Percentiles rank a stretch among this genome's conserved stretches.
phyloP scores from a whole-genome alignment of 768 basidiomycete species.

The Naganishia friedmannii region DNA sequence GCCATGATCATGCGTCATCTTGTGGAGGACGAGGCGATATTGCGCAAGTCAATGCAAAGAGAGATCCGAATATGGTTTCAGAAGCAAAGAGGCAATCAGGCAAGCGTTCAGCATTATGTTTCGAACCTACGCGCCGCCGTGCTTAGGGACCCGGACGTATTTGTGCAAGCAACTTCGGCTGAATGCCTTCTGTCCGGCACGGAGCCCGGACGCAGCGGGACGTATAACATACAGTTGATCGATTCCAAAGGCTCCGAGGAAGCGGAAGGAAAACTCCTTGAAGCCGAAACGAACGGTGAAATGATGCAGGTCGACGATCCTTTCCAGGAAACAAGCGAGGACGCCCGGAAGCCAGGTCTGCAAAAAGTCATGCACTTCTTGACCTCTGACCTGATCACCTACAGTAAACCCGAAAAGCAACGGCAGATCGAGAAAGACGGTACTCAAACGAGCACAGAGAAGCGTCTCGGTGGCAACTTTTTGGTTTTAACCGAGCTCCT shows the following conservation, averaged over 20 bases:
- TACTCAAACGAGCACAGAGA: slow-evolving; percentile 24
- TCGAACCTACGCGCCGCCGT: slow-evolving; percentile 74
- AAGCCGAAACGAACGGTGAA: slow-evolving; percentile 16
- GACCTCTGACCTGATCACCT: slow-evolving; percentile 66
- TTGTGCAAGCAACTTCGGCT: slow-evolving; percentile 69
- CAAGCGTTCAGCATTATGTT: slow-evolving; percentile 60
- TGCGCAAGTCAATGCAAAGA: slow-evolving; percentile 73
- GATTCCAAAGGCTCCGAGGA: slow-evolving; percentile 8
- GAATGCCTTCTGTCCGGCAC: slow-evolving; percentile 72
- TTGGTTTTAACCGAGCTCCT: slow-evolving; percentile 73
- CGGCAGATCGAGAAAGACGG: background rate
- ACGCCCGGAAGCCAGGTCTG: slow-evolving; percentile 56
- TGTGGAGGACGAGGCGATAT: slow-evolving; percentile 68
- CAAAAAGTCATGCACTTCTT: slow-evolving; percentile 61
- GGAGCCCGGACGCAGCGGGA: slow-evolving; percentile 56
- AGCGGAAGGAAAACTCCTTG: background rate
- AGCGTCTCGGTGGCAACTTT: slow-evolving; percentile 33
- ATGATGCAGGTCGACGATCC: slow-evolving; percentile 44
- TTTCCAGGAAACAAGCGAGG: slow-evolving; percentile 28
- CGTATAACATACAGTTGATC: slow-evolving; percentile 57
- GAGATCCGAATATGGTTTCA: slow-evolving; percentile 77
- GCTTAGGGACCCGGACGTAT: slow-evolving; percentile 71
- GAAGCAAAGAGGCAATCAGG: slow-evolving; percentile 59
- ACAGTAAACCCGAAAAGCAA: slow-evolving; percentile 55
- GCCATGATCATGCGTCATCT: slow-evolving; percentile 81